Evolutionary conservation across 1,284 basidiomycete species (phyloP), one percentile per base, ranked within the genome.

Genomic region (Leccinum fallax): DNA sequence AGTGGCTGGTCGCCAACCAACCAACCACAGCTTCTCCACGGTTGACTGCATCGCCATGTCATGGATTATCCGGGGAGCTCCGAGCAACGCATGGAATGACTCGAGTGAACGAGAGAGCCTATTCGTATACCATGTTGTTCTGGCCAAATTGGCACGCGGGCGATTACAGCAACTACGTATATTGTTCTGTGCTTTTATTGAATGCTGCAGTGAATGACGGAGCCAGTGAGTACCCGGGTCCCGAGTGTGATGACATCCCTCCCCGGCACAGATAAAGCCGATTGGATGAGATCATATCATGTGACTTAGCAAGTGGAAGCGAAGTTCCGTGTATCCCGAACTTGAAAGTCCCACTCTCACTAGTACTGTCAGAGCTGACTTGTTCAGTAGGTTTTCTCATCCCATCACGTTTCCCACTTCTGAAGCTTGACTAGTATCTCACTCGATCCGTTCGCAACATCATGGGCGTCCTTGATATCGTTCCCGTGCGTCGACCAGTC

Each of bases 391-490:
- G 67, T 69, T 51, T 28, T 61, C 57, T 61, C 48, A 64, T 63
- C 15, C 10, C 32, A 4, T 26, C 56, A 5, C 8, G 24, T 51
- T 26, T 51, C 10, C 21, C 66, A 58, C 51, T 6, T n/a, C 1
- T 26, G 8, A 6, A 28, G 3, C 43, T 53, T 55, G 16, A 15
- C 48, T 52, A 73, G 63, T 61, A 61, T 38, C 56, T 57, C 24
- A 19, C 38, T 56, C 66, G 60, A 61, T 64, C 55, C 30, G 0
- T n/a, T 30, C 46, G 13, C 46, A 32, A 36, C 57, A 55, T 43
- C 63, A 84, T 84, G 83, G 83, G 84, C 70, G 72, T 85, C 66
- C 83, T 85, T 68, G 84, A 86, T 69, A 75, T 85, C 72, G 84
- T 85, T 63, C 84, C 85, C 24, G 84, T 86, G 67, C 62, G 84